Evolutionary conservation across 371 early-diverging fungal species (phyloP).

Genomic region (Smittium mucronatum): DNA sequence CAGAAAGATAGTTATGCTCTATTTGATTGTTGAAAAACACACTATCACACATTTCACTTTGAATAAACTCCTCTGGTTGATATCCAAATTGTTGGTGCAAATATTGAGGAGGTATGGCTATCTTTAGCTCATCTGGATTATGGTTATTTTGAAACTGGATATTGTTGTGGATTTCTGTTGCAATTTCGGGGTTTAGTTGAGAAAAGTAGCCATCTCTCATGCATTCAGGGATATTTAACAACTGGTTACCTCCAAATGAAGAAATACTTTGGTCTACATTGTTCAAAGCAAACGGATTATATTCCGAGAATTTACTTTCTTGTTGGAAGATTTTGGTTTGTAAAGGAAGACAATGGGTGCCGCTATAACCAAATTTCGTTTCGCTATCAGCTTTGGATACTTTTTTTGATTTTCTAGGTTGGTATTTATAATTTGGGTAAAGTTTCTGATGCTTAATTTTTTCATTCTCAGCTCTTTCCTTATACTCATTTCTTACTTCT

Average conservation of each 20-base stretch:
- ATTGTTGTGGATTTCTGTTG: no score
- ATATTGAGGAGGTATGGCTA: not conserved
- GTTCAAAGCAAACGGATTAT: not conserved
- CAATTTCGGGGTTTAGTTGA: no score
- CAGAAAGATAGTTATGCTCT: not conserved
- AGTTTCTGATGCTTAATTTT: slow-evolving; percentile 43
- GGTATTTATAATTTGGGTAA: slow-evolving; percentile 57
- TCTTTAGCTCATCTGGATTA: not conserved
- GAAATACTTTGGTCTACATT: not conserved
- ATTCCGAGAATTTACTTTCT: not conserved
- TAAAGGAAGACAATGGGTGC: not conserved
- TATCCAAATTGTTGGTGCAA: not conserved
- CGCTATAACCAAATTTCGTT: not conserved
- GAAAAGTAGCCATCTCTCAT: no score
- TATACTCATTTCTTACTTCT: slow-evolving; percentile 42
- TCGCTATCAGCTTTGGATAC: slow-evolving; percentile 9
- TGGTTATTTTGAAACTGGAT: not conserved
- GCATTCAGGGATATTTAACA: not conserved
- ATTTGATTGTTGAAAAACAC: not conserved
- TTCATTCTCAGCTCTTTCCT: slow-evolving; percentile 37
- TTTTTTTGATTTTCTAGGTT: slow-evolving; percentile 47
- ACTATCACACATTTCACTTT: not conserved
- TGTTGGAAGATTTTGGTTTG: not conserved
- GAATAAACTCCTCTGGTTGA: not conserved
- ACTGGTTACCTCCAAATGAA: not conserved